Evolutionary conservation across 2,329 filamentous ascomycete species (phyloP), one percentile per base, ranked within the genome.

Genomic region (Fusarium sp.): DNA sequence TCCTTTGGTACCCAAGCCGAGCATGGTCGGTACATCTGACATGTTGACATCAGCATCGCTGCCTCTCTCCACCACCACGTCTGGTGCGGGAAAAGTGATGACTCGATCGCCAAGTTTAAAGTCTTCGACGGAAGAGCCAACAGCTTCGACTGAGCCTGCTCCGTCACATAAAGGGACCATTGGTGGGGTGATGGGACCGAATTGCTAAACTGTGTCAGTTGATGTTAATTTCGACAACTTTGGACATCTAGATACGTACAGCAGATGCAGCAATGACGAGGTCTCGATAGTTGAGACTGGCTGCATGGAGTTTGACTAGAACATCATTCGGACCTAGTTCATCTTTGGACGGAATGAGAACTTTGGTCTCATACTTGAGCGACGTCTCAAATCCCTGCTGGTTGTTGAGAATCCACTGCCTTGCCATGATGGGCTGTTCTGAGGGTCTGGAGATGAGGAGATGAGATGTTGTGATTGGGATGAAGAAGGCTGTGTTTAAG

Each of bases 1-100:
- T 35, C 91, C 91, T 65, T 91, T 87, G 2, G 90, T 70, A 4
- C 82, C 84, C 64, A 89, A 88, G 54, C 90, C 90, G 4, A 92
- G 84, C 26, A 89, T 88, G 12, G 85, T 87, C 0, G 67, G 65
- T 7, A 81, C 72, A 31, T 81, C 80, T 4, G 69, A 68, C 18
- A 79, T 73, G 5, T 77, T 69, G 2, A 64, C 42, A n/a, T 73
- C 69, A 1, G 78, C 79, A 47, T 79, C 76, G 12, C 76, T 73
- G 15, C 78, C 77, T 10, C 38, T 51, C 7, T 48, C n/a, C 8
- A 59, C 49, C 5, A 65, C 54, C 13, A 51, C 56, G 7, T 70
- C 60, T 3, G 80, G 76, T 2, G 78, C 69, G 33, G 88, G 86
- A 58, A 87, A 83, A 22, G 86, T 88, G 28, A 87, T 80, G 47